These are phyloP conservation scores for Venturia asperata DNA, from an alignment of 2,329 filamentous ascomycete species.

Conservation along the genomic window DNA sequence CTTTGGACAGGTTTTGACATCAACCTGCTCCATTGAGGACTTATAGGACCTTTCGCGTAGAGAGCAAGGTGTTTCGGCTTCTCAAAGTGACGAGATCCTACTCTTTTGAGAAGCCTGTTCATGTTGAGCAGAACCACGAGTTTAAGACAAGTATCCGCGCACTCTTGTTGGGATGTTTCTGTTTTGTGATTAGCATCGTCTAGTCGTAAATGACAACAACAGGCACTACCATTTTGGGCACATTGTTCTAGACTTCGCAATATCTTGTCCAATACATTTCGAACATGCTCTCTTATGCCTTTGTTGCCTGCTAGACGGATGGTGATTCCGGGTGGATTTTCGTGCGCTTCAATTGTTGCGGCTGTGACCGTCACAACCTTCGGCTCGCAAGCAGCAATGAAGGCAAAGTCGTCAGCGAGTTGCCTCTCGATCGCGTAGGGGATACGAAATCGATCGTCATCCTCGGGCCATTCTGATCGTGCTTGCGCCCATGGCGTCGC, in stretches of 20 bases:
- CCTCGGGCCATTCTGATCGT: constrained; percentile 3
- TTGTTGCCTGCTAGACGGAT: constrained; percentile 13
- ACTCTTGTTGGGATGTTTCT: constrained; percentile 10
- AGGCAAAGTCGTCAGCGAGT: constrained; percentile 11
- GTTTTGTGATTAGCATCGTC: background rate
- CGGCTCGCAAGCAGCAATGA: constrained; percentile 12
- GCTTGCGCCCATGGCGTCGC: constrained; percentile 5
- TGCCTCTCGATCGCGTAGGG: constrained; percentile 2
- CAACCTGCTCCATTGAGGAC: constrained; percentile 9
- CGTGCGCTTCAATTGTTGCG: background rate
- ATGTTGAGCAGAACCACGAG: constrained; percentile 15
- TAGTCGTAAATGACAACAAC: background rate
- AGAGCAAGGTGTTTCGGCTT: constrained; percentile 12
- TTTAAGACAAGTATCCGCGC: constrained; percentile 8
- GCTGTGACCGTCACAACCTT: constrained; percentile 12
- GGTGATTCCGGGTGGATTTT: background rate
- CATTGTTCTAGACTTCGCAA: constrained; percentile 10
- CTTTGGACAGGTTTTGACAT: constrained; percentile 10
- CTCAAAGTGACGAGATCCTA: constrained; percentile 14
- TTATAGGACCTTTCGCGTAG: constrained; percentile 10
- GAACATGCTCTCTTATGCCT: constrained; percentile 15
- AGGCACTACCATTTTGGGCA: constrained; percentile 8
- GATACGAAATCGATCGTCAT: background rate
- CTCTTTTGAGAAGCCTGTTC: constrained; percentile 14
- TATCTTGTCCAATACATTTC: background rate